Conservation (phyloP, 1,284 basidiomycete species). For the Apiotrichum montevideense region DNA sequence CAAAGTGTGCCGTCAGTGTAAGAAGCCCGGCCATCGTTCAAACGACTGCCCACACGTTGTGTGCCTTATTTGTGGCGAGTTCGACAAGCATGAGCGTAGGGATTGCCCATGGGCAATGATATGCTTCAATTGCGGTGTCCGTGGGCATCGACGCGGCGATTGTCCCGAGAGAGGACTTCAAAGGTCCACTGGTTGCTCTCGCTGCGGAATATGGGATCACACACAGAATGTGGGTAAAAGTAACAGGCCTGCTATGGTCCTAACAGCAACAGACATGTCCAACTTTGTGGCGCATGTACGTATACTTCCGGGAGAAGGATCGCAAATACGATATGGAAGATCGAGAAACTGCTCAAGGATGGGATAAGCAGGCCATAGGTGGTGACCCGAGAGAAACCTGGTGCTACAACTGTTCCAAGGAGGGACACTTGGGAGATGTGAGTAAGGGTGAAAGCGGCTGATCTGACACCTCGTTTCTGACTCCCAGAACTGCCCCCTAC, state of each 20-base stretch:
- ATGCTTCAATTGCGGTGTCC: slow-evolving; percentile 79
- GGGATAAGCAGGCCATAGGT: slow-evolving; percentile 38
- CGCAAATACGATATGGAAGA: slow-evolving; percentile 52
- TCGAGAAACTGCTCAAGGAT: slow-evolving; percentile 23
- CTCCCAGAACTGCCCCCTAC: slow-evolving; percentile 62
- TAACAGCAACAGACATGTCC: slow-evolving; percentile 64
- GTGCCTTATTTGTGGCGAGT: slow-evolving; percentile 78
- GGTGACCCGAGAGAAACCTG: slow-evolving; percentile 43
- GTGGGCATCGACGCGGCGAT: slow-evolving; percentile 72
- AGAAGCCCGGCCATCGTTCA: slow-evolving; percentile 35
- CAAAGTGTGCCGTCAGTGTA: slow-evolving; percentile 39
- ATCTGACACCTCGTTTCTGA: not conserved
- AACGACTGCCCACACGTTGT: slow-evolving; percentile 37
- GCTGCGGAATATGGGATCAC: slow-evolving; percentile 67
- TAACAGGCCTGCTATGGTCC: no score
- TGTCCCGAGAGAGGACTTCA: slow-evolving; percentile 54
- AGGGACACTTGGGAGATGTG: slow-evolving; percentile 82
- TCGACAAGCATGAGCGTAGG: slow-evolving; percentile 73
- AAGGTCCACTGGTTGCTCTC: slow-evolving; percentile 55
- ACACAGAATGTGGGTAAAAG: slow-evolving; percentile 57
- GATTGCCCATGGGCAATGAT: slow-evolving; percentile 78
- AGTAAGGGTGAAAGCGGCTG: slow-evolving; percentile 34
- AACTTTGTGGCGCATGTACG: slow-evolving; percentile 78
- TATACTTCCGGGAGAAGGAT: slow-evolving; percentile 60
- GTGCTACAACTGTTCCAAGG: slow-evolving; percentile 79